phyloP scores from a whole-genome alignment of 495 filamentous ascomycete species.

The Geoglossum glabrum region DNA sequence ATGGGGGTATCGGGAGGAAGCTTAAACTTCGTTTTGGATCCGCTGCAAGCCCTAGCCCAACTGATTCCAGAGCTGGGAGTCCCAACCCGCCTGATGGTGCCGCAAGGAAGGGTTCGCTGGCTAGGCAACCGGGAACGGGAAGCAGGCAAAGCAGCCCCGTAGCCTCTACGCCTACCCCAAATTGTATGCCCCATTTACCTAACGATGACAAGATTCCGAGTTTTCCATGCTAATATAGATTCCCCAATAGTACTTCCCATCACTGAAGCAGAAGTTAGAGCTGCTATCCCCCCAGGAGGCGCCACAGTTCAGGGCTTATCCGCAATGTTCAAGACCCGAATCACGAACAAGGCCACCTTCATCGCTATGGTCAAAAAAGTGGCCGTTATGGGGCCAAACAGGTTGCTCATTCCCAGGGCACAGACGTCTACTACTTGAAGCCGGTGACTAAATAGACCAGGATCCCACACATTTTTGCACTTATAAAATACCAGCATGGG shows the following conservation, averaged over 20 bases:
- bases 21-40: conserved; percentile 32
- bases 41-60: not conserved
- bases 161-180: not conserved
- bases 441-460: too few species aligned
- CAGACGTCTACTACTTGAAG: not conserved
- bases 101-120: not conserved
- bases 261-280: conserved; percentile 48
- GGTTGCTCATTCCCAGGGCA: conserved; percentile 24
- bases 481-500: not conserved
- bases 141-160: conserved; percentile 2
- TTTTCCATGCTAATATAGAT: not conserved
- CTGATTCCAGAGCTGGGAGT: conserved; percentile 19
- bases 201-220: not conserved
- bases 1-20: conserved; percentile 49
- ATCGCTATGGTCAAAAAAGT: conserved; percentile 32
- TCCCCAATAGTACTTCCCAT: conserved; percentile 13
- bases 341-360: conserved; percentile 33
- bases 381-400: conserved; percentile 25
- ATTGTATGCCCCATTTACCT: not conserved
- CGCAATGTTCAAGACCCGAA: conserved; percentile 36
- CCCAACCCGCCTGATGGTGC: conserved; percentile 23
- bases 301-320: conserved; percentile 43
- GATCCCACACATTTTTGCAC: too few species aligned
- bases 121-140: not conserved
- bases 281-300: conserved; percentile 43